These are phyloP conservation scores for Brassica nigra DNA, from an alignment of 345 rosid genomes.

Conservation along the genomic window DNA sequence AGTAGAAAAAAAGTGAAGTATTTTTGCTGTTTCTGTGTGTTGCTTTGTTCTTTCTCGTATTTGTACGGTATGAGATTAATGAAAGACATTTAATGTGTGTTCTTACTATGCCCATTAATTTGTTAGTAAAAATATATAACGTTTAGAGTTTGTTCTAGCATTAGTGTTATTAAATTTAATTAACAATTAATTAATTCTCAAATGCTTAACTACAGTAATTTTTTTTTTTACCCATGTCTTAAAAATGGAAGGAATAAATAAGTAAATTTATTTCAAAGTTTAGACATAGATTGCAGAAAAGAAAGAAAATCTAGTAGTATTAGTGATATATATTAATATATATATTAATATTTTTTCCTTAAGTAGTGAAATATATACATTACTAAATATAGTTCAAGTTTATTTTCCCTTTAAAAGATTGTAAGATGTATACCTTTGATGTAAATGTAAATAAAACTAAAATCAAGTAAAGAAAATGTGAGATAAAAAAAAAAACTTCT, in stretches of 20 bases:
- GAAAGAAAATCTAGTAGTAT: not conserved
- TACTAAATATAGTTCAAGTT: not conserved
- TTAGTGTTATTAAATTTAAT: slow-evolving; percentile 27
- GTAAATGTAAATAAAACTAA: not conserved
- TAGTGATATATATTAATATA: not conserved
- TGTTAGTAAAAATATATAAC: slow-evolving; percentile 29
- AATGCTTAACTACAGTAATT: not conserved
- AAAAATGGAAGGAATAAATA: not conserved
- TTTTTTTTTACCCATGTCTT: not conserved
- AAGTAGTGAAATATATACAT: too few relatives aligned
- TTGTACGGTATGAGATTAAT: slow-evolving; percentile 29
- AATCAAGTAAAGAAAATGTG: slow-evolving; percentile 21
- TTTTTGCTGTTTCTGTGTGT: slow-evolving; percentile 20
- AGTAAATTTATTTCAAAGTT: not conserved
- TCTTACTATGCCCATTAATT: slow-evolving; percentile 26
- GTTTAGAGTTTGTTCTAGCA: slow-evolving; percentile 37
- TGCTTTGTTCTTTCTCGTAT: slow-evolving; percentile 35
- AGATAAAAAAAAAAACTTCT: not conserved
- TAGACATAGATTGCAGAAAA: not conserved
- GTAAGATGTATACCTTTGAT: not conserved
- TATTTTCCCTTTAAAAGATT: not conserved
- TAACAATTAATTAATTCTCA: not conserved
- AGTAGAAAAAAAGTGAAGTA: slow-evolving; percentile 26
- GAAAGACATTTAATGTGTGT: slow-evolving; percentile 30
- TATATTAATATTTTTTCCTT: too few relatives aligned